phyloP scores from a whole-genome alignment of 169 alveolate genomes.

The Eimeria maxima region DNA sequence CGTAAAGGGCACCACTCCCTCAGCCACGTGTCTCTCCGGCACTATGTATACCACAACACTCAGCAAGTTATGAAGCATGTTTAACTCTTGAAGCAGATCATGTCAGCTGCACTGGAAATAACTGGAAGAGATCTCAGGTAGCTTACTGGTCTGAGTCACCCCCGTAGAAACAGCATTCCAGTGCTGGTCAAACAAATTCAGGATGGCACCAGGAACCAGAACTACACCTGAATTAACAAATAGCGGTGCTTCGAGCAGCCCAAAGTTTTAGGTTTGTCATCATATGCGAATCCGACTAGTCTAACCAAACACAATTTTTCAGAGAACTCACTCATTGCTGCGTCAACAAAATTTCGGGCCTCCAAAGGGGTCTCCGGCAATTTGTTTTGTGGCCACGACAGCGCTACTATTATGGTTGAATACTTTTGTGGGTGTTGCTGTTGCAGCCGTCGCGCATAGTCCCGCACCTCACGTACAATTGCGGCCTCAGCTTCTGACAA shows the following conservation, averaged over 20 bases:
- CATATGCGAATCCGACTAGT: too few relatives aligned
- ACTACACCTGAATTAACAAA: conserved; percentile 45
- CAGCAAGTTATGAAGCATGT: too few relatives aligned
- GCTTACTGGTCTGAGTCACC: conserved; percentile 43
- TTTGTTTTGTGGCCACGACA: conserved; percentile 57
- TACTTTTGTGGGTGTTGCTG: conserved; percentile 36
- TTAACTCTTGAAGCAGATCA: not conserved
- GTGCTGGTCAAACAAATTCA: conserved; percentile 6
- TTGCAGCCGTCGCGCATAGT: not conserved
- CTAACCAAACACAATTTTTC: not conserved
- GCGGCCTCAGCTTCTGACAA: conserved; percentile 27
- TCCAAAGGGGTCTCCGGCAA: conserved; percentile 24
- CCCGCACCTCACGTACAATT: not conserved
- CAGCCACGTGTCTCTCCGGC: conserved; percentile 75
- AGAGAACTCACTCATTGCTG: conserved; percentile 34
- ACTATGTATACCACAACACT: conserved; percentile 35
- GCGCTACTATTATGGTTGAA: not conserved
- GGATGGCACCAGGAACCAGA: conserved; percentile 65
- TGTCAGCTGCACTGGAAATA: not conserved
- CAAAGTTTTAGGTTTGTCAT: not conserved
- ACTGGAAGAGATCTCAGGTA: not conserved
- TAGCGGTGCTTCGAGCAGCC: not conserved
- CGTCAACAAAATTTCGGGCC: conserved; percentile 26
- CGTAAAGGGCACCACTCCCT: conserved; percentile 44
- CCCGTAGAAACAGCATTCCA: conserved; percentile 50